Base-by-base conservation (phyloP, 495 filamentous ascomycete species). In the Chaetomium fimeti region DNA sequence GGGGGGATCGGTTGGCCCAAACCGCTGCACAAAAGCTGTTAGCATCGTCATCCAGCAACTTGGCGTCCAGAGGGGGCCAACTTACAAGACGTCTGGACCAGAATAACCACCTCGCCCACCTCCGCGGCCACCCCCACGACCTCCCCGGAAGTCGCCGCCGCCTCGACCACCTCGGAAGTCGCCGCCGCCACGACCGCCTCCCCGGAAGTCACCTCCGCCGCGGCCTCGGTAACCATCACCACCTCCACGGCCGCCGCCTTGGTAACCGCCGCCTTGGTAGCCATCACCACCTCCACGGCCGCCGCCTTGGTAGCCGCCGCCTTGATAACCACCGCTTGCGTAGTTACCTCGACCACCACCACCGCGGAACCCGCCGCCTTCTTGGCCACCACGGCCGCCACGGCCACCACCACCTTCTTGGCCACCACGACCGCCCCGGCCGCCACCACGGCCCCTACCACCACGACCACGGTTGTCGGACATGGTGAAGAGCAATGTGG, bases 1-100 rank as follows among this genome's bases (percentile, higher is more conserved):
- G 36, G 43, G 12, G 72, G 71, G 63, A 68, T 60, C 20, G 18
- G 22, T 24, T 51, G 53, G 13, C 54, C 58, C 47, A 24, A 12
- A 9, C 66, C 59, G 2, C 59, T 68, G 29, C 8, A 63, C 15
- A 13, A 20, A 24, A 28, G 12, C 20, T 7, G 48, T 71, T 18
- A 69, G 62, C 38, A 61, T 62, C 57, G 22, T 52, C 24, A 28
- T 25, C 24, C 43, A 8, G 28, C n/a, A n/a, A 48, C 3, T 5
- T 60, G 42, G 25, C 32, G 32, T 29, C 28, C 2, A 2, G 16
- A n/a, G 28, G 18, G 2, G 9, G 20, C 0, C 27, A 29, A 71
- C 76, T 69, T 63, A 80, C 78, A 71, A 79, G 24, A 70, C 65
- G 25, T 66, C 54, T 69, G 78, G 47, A 60, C 69, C 69, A 65